Evolutionary conservation across 1,284 basidiomycete species (phyloP).

Genomic region (Pseudozyma thailandica): DNA sequence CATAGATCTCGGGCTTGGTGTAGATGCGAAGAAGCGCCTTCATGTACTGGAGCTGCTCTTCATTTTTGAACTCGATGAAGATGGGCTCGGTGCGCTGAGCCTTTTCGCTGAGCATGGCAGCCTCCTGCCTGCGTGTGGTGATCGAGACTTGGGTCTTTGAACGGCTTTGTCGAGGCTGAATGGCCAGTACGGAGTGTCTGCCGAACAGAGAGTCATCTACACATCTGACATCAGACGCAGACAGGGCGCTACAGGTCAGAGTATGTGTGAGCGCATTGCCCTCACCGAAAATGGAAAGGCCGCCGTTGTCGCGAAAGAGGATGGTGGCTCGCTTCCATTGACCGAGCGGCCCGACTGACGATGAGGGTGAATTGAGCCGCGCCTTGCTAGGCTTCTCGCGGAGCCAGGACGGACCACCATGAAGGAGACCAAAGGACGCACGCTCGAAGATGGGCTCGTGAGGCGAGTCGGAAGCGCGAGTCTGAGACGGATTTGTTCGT

Average conservation of each 20-base stretch:
- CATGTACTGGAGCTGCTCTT: conserved; percentile 41
- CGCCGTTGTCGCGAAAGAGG: conserved; percentile 54
- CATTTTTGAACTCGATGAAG: conserved; percentile 49
- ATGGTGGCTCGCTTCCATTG: conserved; percentile 52
- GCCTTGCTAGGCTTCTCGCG: conserved; percentile 47
- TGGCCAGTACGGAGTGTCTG: conserved; percentile 44
- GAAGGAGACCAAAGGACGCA: conserved; percentile 35
- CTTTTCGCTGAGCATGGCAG: conserved; percentile 15
- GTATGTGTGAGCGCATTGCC: conserved; percentile 53
- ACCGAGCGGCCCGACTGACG: conserved; percentile 21
- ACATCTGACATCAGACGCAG: conserved; percentile 48
- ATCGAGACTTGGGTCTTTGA: conserved; percentile 17
- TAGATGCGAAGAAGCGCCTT: conserved; percentile 42
- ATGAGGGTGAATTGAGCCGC: conserved; percentile 38
- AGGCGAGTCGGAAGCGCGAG: conserved; percentile 12
- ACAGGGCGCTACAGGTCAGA: conserved; percentile 34
- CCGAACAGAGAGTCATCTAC: conserved; percentile 57
- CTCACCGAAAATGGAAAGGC: conserved; percentile 50
- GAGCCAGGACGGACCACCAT: conserved; percentile 32
- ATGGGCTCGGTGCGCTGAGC: conserved; percentile 41
- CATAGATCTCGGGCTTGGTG: conserved; percentile 53
- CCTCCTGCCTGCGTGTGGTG: conserved; percentile 30
- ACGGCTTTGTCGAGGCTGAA: conserved; percentile 36
- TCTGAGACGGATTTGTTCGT: conserved; percentile 11
- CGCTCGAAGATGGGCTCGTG: conserved; percentile 35